Base-by-base conservation (phyloP, 495 filamentous ascomycete genomes). In the Alectoria sarmentosa region DNA sequence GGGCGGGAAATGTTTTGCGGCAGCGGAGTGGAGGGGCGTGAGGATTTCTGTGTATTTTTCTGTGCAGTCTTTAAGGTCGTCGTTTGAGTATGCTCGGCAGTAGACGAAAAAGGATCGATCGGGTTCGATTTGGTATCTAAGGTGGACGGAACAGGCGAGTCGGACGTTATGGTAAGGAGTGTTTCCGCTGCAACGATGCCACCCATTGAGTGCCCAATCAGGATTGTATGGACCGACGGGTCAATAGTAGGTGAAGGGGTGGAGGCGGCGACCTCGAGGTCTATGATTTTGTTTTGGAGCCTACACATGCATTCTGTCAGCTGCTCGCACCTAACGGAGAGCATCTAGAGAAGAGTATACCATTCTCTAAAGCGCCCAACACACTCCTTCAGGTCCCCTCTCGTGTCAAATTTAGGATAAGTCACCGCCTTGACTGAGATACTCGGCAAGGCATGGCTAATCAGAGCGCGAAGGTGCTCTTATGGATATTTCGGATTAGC, bases 201-300 rank as follows among this genome's bases (percentile, higher is more conserved):
- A 68, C 92, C 94, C 94, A 98, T 98, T 15, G 88, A 91, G 73
- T 98, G 94, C 15, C 95, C 93, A 44, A 96, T 78, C 0, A 98
- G 78, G 66, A 97, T 82, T 30, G 88, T 88, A 70, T 83, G 89
- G 32, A 98, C 91, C 4, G 87, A 90, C 13, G 93, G 92, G 58
- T 96, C 91, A 69, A 96, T 79, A 28, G 90, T 96, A 3, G 93
- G 94, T 0, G 88, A 91, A 52, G 90, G 84, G 0, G 91, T 94
- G n/a, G 80, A 79, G 70, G 87, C 86, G 36, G 81, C 83, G 64
- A 97, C 92, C 76, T 98, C 94, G 70, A 97, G 77, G 75, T 98
- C 94, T 66, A 98, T 96, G 69, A 98, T 90, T 67, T 87, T 89
- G 70, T 94, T 87, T 69, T 91, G 82, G 26, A 98, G 85, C 92